phyloP scores from a whole-genome alignment of 169 alveolate species.

The Eimeria maxima region DNA sequence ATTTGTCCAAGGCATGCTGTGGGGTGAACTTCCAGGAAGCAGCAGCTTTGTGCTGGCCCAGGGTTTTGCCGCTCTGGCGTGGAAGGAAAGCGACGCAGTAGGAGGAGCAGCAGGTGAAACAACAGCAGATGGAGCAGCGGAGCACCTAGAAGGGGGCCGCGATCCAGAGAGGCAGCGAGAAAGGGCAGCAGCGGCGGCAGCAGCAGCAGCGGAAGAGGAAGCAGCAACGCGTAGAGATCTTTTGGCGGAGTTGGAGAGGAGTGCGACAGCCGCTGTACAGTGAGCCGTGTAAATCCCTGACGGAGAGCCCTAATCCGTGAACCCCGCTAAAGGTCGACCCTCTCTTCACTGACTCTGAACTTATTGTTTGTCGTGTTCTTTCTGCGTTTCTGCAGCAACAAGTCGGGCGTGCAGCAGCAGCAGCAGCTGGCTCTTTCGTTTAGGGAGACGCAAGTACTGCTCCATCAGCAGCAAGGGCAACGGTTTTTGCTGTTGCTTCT shows the following conservation, averaged over 20 bases:
- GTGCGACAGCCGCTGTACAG: neutral
- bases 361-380: neutral
- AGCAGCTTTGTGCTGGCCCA: slow-evolving; percentile 51
- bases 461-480: slow-evolving; percentile 28
- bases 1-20: slow-evolving; percentile 28
- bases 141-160: neutral
- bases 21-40: slow-evolving; percentile 73
- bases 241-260: slow-evolving; percentile 29
- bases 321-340: neutral
- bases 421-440: slow-evolving; percentile 1
- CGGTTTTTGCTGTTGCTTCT: slow-evolving; percentile 58
- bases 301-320: neutral
- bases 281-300: neutral
- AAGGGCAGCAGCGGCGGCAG: slow-evolving; percentile 55
- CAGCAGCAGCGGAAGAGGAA: slow-evolving; percentile 58
- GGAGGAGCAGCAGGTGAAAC: neutral
- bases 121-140: slow-evolving; percentile 21
- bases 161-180: slow-evolving; percentile 15
- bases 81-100: slow-evolving; percentile 57
- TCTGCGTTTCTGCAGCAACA: slow-evolving; percentile 13
- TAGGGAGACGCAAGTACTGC: slow-evolving; percentile 63
- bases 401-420: slow-evolving; percentile 13
- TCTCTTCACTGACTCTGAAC: neutral
- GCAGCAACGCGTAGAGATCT: slow-evolving; percentile 61
- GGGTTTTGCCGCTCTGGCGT: slow-evolving; percentile 66